Percentiles rank a stretch among this genome's conserved stretches.
Evolutionary conservation across 2,329 filamentous ascomycete species (phyloP).

Genomic region (Pseudogymnoascus sp.): DNA sequence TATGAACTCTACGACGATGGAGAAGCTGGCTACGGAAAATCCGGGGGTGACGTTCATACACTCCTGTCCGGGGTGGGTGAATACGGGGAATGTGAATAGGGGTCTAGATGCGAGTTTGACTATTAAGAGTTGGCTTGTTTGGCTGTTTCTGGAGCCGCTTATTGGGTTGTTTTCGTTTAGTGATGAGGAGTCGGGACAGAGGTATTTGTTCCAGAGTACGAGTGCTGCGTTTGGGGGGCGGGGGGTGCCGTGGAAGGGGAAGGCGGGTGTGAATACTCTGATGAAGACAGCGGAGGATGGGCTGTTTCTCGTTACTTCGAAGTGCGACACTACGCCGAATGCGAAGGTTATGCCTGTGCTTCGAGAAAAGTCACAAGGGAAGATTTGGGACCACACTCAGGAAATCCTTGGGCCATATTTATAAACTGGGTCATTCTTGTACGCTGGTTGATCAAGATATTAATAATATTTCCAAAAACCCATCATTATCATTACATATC

Average conservation of each 20-base stretch:
- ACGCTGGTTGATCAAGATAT: background rate
- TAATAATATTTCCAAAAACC: background rate
- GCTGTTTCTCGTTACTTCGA: constrained; percentile 29
- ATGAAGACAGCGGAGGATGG: constrained; percentile 22
- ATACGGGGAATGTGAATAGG: constrained; percentile 17
- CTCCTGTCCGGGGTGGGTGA: constrained; percentile 29
- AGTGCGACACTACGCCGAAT: constrained; percentile 28
- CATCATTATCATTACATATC: constrained; percentile 3
- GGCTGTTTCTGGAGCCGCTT: constrained; percentile 28
- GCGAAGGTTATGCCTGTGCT: constrained; percentile 23
- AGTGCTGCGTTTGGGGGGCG: constrained; percentile 30
- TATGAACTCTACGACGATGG: constrained; percentile 39
- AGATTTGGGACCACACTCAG: constrained; percentile 29
- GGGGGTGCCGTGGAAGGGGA: constrained; percentile 27
- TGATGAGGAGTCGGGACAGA: constrained; percentile 29
- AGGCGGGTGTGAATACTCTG: constrained; percentile 25
- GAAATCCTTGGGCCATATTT: constrained; percentile 23
- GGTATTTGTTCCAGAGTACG: constrained; percentile 30
- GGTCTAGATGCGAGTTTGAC: constrained; percentile 16
- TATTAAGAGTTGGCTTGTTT: constrained; percentile 24
- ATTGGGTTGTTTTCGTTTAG: constrained; percentile 24
- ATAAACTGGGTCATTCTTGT: background rate
- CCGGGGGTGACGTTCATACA: constrained; percentile 33
- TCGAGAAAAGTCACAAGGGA: constrained; percentile 24
- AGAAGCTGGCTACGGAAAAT: constrained; percentile 36